A percentile compares a stretch with the other conserved stretches of the same genome.
Conservation (phyloP, 2,329 filamentous ascomycete genomes). For the Proliferodiscus dingleyae region DNA sequence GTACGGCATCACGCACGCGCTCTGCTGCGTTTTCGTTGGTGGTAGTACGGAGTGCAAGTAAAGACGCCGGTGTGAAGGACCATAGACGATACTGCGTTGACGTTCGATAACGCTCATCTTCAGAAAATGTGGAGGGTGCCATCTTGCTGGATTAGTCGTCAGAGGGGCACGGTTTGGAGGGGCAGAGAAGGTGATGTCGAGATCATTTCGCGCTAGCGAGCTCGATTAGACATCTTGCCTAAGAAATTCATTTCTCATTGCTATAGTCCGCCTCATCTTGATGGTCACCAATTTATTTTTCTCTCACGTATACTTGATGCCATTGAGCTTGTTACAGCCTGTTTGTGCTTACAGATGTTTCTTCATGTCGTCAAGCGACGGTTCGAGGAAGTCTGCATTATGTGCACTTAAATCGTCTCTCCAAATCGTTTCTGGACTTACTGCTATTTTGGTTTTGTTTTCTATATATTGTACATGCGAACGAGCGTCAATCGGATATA, state of each 20-base stretch:
- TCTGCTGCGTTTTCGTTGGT: slow-evolving; percentile 78
- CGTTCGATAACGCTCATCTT: slow-evolving; percentile 86
- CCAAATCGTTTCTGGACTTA: too few species aligned
- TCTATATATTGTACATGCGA: too few species aligned
- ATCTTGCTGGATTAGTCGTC: neutral
- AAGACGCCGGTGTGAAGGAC: slow-evolving; percentile 76
- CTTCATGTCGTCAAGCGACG: too few species aligned
- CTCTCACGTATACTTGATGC: too few species aligned
- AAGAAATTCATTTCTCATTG: neutral
- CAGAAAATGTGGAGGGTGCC: slow-evolving; percentile 32
- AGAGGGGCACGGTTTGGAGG: neutral
- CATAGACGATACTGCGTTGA: slow-evolving; percentile 89
- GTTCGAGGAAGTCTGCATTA: too few species aligned
- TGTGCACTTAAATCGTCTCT: too few species aligned
- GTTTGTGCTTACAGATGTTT: too few species aligned
- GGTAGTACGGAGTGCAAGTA: slow-evolving; percentile 66
- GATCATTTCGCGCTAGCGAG: neutral
- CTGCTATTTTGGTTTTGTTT: too few species aligned
- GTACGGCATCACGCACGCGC: slow-evolving; percentile 54
- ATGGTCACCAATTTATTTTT: too few species aligned
- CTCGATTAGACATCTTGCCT: neutral
- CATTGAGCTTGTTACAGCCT: too few species aligned
- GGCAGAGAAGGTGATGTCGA: neutral
- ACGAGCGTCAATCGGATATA: too few species aligned
- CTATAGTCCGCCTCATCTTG: too few species aligned